These are phyloP conservation scores for Leishmania lainsoni DNA, from an alignment of 208 protist species.

Conservation along the genomic window DNA sequence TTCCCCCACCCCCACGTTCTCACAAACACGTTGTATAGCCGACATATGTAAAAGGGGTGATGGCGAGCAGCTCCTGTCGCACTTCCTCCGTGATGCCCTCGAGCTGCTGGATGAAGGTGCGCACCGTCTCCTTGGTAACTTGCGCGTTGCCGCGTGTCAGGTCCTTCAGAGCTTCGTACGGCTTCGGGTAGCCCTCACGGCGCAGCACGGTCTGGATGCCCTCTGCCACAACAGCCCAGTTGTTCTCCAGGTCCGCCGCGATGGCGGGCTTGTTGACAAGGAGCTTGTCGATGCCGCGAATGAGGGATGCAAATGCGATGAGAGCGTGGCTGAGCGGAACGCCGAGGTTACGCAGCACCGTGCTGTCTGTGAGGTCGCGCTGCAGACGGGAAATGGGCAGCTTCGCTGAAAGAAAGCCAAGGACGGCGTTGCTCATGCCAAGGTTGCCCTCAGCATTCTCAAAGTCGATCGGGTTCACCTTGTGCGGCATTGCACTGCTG, in stretches of 20 bases:
- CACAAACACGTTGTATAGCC: constrained; percentile 48
- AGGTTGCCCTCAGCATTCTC: constrained; percentile 98
- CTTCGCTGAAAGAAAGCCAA: constrained; percentile 94
- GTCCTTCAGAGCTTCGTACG: constrained; percentile 94
- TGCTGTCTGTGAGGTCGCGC: constrained; percentile 96
- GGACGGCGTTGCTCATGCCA: constrained; percentile 92
- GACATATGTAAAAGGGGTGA: constrained; percentile 88
- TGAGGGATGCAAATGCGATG: constrained; percentile 86
- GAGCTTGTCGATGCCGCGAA: constrained; percentile 92
- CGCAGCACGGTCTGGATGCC: constrained; percentile 96
- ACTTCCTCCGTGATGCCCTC: constrained; percentile 85
- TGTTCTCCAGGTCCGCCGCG: constrained; percentile 80
- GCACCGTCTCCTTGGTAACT: constrained; percentile 70
- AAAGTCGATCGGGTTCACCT: constrained; percentile 98
- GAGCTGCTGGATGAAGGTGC: constrained; percentile 82
- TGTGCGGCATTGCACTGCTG: constrained; percentile 97
- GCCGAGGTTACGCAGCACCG: constrained; percentile 94
- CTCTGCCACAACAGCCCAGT: constrained; percentile 96
- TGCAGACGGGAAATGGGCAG: constrained; percentile 95
- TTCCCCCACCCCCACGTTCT: background rate
- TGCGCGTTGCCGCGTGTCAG: constrained; percentile 88
- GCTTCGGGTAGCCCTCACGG: constrained; percentile 89
- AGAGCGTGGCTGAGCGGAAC: constrained; percentile 91
- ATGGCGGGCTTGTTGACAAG: constrained; percentile 77
- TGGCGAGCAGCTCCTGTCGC: constrained; percentile 84